Base-by-base conservation (phyloP, 1,139 yeast species). In the Pichia inconspicua region DNA sequence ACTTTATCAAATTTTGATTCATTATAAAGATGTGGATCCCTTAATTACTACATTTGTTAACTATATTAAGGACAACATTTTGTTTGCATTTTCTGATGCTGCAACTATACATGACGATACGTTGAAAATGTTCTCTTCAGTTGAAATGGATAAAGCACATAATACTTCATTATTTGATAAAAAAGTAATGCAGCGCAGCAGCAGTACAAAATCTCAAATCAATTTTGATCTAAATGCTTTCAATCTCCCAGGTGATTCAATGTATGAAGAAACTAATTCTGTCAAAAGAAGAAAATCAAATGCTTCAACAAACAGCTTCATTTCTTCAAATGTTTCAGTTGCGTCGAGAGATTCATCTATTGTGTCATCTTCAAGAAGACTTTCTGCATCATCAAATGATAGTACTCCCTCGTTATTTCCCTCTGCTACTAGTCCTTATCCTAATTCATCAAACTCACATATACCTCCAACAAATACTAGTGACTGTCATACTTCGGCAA, bases 161-260 rank as follows among this genome's bases (percentile, higher is more conserved):
- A 47, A 34, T 22, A 43, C 52, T n/a, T 58, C 62, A 4, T 45
- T 58, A 31, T 60, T 58, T 50, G 58, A 55, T 34, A 53, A 56
- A 40, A 55, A 55, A 39, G 43, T 53, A 8, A 5, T 43, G 3
- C 19, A 31, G 25, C 40, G 40, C 11, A 19, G 27, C 14, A 44
- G 17, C 25, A 38, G 25, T 19, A 34, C 38, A 38, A 31, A 32
- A 30, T 15, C 12, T 30, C 43, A 42, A 22, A 40, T 48, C 4
- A 42, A 50, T 27, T 60, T 60, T 46, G 64, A 60, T 47, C 48
- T 60, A 34, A 57, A 60, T 39, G 64, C 64, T 7, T 59, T 59
- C 41, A 56, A 54, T 39, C 44, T 58, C 31, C 58, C 61, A 4
- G 43, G 50, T 25, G 58, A 55, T 39, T 47, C 55, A 12, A 38